These are phyloP conservation scores for Nicotiana undulata DNA, from an alignment of 257 asterid species.

Conservation along the genomic window DNA sequence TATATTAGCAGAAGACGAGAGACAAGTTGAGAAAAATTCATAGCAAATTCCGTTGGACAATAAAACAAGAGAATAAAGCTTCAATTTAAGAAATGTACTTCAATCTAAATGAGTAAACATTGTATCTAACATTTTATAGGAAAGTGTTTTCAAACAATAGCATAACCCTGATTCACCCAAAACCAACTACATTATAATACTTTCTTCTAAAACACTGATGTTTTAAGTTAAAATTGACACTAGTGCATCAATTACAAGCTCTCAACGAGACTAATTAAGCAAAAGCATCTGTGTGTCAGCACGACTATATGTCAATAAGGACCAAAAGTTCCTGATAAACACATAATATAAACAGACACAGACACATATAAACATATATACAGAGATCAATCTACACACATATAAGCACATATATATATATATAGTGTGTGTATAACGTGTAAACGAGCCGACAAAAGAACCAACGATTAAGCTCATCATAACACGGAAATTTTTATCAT, in stretches of 20 bases:
- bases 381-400: not conserved
- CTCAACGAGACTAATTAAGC: not conserved
- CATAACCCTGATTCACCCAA: not conserved
- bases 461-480: not conserved
- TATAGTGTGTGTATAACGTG: not conserved
- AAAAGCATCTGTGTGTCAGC: not conserved
- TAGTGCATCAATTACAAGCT: not conserved
- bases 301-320: not conserved
- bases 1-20: not conserved
- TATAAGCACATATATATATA: not conserved
- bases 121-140: too few relatives aligned
- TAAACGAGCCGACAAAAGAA: not conserved
- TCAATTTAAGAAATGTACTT: not conserved
- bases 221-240: not conserved
- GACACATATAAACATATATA: not conserved
- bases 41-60: not conserved
- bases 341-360: not conserved
- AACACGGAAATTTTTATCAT: too few relatives aligned
- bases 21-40: not conserved
- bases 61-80: not conserved
- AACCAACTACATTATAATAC: not conserved
- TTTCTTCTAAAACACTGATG: not conserved
- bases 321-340: not conserved
- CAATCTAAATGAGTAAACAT: not conserved
- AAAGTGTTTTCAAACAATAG: not conserved